A percentile compares a stretch with the other conserved stretches of the same genome.
Evolutionary conservation across 75 land plant species (phyloP).

Genomic region (Chamaecyparis obtusa): DNA sequence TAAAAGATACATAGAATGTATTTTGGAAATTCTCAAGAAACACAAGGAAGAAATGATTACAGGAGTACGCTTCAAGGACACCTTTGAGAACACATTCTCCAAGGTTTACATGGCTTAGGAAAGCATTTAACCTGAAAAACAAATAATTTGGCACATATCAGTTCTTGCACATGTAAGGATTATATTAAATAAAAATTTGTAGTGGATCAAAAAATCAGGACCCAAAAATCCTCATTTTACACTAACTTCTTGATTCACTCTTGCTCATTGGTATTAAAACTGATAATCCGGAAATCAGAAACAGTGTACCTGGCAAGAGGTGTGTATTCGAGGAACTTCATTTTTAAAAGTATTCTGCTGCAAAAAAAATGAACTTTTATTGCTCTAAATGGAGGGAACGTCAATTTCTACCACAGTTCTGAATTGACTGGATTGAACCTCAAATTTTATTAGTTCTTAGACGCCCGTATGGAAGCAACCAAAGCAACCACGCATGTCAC

Average conservation of each 20-base stretch:
- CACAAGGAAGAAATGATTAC: conserved; percentile 31
- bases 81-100: conserved; percentile 84
- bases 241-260: neutral
- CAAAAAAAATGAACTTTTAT: neutral
- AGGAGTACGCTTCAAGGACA: conserved; percentile 76
- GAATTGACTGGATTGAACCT: neutral
- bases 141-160: neutral
- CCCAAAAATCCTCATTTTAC: neutral
- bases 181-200: neutral
- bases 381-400: neutral
- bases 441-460: neutral
- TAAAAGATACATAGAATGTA: neutral
- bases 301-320: conserved; percentile 58
- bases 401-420: neutral
- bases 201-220: neutral
- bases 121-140: conserved; percentile 60
- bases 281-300: neutral
- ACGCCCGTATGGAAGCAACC: neutral
- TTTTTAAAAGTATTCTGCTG: conserved; percentile 12
- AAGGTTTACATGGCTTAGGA: conserved; percentile 58
- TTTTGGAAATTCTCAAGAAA: neutral
- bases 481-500: neutral
- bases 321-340: conserved; percentile 90
- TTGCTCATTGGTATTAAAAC: too few species aligned
- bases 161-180: neutral